Conservation (phyloP, 2,329 filamentous ascomycete genomes). For the Coniochaeta sp. region DNA sequence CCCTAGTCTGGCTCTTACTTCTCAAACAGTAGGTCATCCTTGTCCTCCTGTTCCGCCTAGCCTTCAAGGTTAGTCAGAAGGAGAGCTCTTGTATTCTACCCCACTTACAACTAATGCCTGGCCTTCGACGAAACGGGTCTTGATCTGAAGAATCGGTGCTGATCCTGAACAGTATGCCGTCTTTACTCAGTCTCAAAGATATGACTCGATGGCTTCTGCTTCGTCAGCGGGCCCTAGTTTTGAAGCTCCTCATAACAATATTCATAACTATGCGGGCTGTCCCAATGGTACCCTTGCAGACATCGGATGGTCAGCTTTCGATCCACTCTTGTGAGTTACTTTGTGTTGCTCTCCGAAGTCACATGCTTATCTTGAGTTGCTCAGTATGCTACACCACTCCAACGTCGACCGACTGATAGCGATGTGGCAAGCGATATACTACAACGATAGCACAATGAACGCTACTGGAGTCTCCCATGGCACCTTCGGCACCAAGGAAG, state of each 20-base stretch:
- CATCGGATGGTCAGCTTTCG: slow-evolving; percentile 33
- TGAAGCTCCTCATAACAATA: slow-evolving; percentile 34
- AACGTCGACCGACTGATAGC: slow-evolving; percentile 56
- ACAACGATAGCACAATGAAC: slow-evolving; percentile 22
- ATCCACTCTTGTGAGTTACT: slow-evolving; percentile 35
- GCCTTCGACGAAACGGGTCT: no score
- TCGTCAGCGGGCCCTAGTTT: slow-evolving; percentile 29
- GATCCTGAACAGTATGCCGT: slow-evolving; percentile 28
- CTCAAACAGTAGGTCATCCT: neutral
- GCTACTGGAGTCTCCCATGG: slow-evolving; percentile 16
- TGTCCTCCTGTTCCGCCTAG: no score
- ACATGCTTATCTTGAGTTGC: neutral
- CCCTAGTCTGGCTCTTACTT: neutral
- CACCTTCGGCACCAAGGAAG: slow-evolving; percentile 31
- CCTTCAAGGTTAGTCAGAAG: no score
- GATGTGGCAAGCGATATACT: slow-evolving; percentile 35
- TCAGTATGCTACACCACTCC: slow-evolving; percentile 41
- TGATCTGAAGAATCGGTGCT: neutral
- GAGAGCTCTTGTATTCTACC: no score
- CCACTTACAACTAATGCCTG: no score
- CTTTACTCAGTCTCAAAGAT: slow-evolving; percentile 28
- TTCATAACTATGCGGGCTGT: slow-evolving; percentile 32
- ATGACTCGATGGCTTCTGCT: slow-evolving; percentile 31
- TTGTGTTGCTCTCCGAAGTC: neutral
- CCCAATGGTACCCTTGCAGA: slow-evolving; percentile 21